Evolutionary conservation across 2,329 filamentous ascomycete genomes (phyloP).

Genomic region (Cladosporium sp.): DNA sequence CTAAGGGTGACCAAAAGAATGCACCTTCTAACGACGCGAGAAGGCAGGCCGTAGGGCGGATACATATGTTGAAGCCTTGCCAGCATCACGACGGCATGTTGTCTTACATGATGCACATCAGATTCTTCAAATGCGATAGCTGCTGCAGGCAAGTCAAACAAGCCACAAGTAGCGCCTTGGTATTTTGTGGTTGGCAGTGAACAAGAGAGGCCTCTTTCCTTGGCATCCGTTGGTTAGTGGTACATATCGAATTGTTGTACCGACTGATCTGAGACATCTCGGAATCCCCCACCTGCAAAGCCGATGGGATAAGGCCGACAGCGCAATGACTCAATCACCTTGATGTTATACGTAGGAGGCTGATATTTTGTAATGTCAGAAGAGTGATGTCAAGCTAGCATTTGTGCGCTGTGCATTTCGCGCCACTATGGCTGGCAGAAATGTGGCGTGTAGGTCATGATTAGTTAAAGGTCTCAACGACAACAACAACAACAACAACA

Average conservation of each 20-base stretch:
- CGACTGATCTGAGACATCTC: constrained; percentile 1
- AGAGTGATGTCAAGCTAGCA: too few species aligned
- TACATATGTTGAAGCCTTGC: background rate
- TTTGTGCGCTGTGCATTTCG: too few species aligned
- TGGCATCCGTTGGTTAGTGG: background rate
- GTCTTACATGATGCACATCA: constrained; percentile 4
- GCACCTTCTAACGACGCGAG: too few species aligned
- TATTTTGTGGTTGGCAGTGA: constrained; percentile 1
- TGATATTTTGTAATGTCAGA: too few species aligned
- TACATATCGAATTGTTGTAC: background rate
- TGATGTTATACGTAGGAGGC: too few species aligned
- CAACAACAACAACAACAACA: too few species aligned
- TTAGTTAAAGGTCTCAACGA: too few species aligned
- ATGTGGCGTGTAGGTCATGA: too few species aligned
- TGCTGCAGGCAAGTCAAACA: background rate
- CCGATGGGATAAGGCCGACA: background rate
- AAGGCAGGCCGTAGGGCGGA: background rate
- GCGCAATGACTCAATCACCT: too few species aligned
- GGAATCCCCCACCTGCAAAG: constrained; percentile 6
- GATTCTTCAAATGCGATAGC: background rate
- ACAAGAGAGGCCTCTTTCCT: background rate
- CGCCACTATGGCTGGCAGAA: too few species aligned
- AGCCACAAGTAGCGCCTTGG: constrained; percentile 2
- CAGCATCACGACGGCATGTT: constrained; percentile 1
- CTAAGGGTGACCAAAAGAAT: background rate